phyloP scores from a whole-genome alignment of 495 filamentous ascomycete genomes.

The Talaromyces stipitatus region DNA sequence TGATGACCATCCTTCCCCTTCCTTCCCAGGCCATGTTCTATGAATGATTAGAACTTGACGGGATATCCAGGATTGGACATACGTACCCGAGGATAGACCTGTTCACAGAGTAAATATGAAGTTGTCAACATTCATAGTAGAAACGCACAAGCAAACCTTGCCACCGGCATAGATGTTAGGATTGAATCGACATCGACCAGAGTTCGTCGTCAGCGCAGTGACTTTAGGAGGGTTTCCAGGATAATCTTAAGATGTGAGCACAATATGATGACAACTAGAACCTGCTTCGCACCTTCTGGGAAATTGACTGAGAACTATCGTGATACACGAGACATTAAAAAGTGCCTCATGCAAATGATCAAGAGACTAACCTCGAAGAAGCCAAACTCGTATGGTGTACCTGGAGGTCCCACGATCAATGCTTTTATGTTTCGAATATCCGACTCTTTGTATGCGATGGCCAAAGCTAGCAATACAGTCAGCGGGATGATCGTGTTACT shows the following conservation, averaged over 20 bases:
- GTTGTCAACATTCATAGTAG: slow-evolving; percentile 9
- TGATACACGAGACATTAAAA: neutral
- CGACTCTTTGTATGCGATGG: slow-evolving; percentile 75
- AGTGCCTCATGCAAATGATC: neutral
- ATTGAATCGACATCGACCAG: slow-evolving; percentile 82
- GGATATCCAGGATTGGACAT: neutral
- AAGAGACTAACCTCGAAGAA: slow-evolving; percentile 71
- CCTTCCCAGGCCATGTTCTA: slow-evolving; percentile 88
- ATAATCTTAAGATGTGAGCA: slow-evolving; percentile 55
- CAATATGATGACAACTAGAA: neutral
- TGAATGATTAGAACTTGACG: neutral
- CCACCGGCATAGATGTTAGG: slow-evolving; percentile 92
- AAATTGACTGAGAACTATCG: slow-evolving; percentile 30
- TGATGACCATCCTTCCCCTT: slow-evolving; percentile 89
- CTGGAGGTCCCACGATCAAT: slow-evolving; percentile 85
- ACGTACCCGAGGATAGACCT: slow-evolving; percentile 87
- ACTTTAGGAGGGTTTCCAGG: slow-evolving; percentile 76
- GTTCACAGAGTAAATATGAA: neutral
- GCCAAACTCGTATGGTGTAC: slow-evolving; percentile 93
- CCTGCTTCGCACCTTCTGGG: slow-evolving; percentile 18
- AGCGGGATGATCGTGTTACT: neutral
- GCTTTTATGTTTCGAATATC: slow-evolving; percentile 86
- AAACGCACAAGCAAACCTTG: slow-evolving; percentile 79
- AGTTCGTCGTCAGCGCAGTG: slow-evolving; percentile 74
- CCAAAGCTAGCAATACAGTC: slow-evolving; percentile 51